Evolutionary conservation across 441 rosid genomes (phyloP), one percentile per base, ranked within the genome.

Genomic region (Biscutella auriculata): DNA sequence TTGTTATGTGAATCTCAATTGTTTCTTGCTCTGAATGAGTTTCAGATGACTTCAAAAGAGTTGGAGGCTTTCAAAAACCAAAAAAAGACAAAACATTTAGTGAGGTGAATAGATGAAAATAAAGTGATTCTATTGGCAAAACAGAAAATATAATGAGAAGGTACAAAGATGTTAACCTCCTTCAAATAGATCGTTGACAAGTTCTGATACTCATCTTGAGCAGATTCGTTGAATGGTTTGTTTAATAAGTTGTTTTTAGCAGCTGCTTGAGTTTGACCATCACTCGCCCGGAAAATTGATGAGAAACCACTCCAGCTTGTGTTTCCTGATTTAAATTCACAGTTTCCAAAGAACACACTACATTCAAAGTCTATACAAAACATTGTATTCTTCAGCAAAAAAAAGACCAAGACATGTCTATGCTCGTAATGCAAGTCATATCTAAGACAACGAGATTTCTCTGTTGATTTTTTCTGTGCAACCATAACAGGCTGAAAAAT

Each of bases 261-360:
- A 68, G 84, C 27, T 19, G 53, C 10, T 23, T 82, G 90, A 43
- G 68, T 69, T n/a, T n/a, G n/a, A n/a, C n/a, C n/a, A 63, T 89
- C 90, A 48, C 63, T 72, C 12, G 87, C 83, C 46, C 96, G 77
- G 73, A 93, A 89, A 48, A 93, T 84, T 41, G 97, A 87, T 36
- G 96, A 74, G 49, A 93, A 78, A 6, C 88, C 90, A 12, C 87
- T 84, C 99, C 97, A 89, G 61, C 75, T 76, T 34, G 97, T 82
- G 77, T 73, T 28, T 26, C 28, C 28, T 26, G 28, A 26, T 26
- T 26, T 26, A 26, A n/a, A n/a, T 26, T 26, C 28, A 3, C 28
- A 26, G 6, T 6, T 26, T 3, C 6, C 28, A 6, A 26, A 26
- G 6, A 26, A 26, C 28, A 26, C 28, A n/a, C n/a, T 26, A 26